Conservation (phyloP, 2,329 filamentous ascomycete species). For the Graphiopsis chlorocephala region DNA sequence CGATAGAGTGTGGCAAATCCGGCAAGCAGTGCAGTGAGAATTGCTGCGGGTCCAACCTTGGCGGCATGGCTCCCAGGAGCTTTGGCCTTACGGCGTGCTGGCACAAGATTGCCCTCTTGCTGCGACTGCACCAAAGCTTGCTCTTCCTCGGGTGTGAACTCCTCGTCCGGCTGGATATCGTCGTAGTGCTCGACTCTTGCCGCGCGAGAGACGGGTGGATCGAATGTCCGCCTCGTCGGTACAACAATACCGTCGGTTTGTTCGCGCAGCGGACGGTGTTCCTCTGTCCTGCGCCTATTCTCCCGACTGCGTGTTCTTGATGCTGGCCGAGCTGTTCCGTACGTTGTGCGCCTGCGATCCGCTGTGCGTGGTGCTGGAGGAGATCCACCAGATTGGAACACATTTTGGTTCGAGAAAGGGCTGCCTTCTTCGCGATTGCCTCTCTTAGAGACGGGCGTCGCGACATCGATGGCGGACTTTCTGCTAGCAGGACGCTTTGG, state of each 20-base stretch:
- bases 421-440: slow-evolving; percentile 44
- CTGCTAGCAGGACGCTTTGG: slow-evolving; percentile 34
- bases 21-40: slow-evolving; percentile 67
- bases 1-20: slow-evolving; percentile 81
- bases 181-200: slow-evolving; percentile 40
- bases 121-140: slow-evolving; percentile 73
- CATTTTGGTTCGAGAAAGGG: slow-evolving; percentile 85
- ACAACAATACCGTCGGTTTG: slow-evolving; percentile 55
- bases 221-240: slow-evolving; percentile 58
- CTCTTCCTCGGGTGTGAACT: slow-evolving; percentile 90
- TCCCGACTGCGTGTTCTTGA: slow-evolving; percentile 44
- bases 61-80: slow-evolving; percentile 49
- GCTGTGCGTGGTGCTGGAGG: slow-evolving; percentile 54
- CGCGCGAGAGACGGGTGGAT: slow-evolving; percentile 51
- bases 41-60: slow-evolving; percentile 66
- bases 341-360: slow-evolving; percentile 52
- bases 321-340: slow-evolving; percentile 37
- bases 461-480: slow-evolving; percentile 25
- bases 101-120: slow-evolving; percentile 44
- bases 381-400: slow-evolving; percentile 63
- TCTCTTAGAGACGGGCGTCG: slow-evolving; percentile 30
- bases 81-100: slow-evolving; percentile 39
- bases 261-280: slow-evolving; percentile 42
- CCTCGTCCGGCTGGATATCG: slow-evolving; percentile 73
- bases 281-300: slow-evolving; percentile 43